Evolutionary conservation across 805 yeast genomes (phyloP).

Genomic region (Ogataea parapolymorpha): DNA sequence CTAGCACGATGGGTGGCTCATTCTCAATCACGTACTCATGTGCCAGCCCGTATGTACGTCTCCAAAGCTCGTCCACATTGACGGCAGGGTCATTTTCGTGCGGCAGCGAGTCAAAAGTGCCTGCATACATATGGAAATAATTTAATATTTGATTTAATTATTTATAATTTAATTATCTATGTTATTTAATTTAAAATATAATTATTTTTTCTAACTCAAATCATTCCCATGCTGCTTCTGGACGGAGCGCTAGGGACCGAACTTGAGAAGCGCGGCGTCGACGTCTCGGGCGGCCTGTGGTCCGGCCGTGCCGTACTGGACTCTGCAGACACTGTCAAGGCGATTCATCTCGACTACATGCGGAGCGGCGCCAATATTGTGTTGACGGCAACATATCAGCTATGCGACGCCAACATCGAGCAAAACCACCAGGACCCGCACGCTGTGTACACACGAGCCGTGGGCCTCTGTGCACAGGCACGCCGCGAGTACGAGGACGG

Average conservation of each 20-base stretch:
- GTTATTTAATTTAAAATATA: not conserved
- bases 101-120: conserved; percentile 5
- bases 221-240: conserved; percentile 20
- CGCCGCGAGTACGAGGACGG: conserved; percentile 14
- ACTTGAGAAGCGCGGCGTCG: conserved; percentile 47
- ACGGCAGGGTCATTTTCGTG: conserved; percentile 4
- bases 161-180: not conserved
- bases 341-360: conserved; percentile 50
- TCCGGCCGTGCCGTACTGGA: conserved; percentile 51
- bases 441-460: conserved; percentile 20
- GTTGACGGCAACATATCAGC: conserved; percentile 60
- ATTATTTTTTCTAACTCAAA: not conserved
- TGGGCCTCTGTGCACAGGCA: conserved; percentile 26
- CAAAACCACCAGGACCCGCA: conserved; percentile 23
- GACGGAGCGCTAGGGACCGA: conserved; percentile 72
- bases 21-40: conserved; percentile 4
- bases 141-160: not conserved
- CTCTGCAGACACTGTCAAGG: conserved; percentile 41
- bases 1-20: not conserved
- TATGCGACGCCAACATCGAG: conserved; percentile 41
- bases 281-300: conserved; percentile 53
- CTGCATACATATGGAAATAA: not conserved
- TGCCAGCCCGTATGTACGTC: not conserved
- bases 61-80: conserved; percentile 5
- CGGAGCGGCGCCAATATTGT: conserved; percentile 52